Conservation (phyloP, 441 rosid species). For the Jatropha podagrica region DNA sequence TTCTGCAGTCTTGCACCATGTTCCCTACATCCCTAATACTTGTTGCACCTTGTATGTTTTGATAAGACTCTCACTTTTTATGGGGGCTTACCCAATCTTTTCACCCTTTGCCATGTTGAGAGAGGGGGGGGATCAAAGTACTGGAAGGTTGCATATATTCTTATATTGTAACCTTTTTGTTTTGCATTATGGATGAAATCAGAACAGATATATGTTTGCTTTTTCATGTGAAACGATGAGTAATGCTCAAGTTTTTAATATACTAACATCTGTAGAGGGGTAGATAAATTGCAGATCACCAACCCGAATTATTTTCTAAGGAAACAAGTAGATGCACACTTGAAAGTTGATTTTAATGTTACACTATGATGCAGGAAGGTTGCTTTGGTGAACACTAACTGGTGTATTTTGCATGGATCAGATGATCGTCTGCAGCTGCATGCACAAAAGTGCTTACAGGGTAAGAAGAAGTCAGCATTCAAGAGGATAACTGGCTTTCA, state of each 20-base stretch:
- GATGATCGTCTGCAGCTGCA: conserved; percentile 70
- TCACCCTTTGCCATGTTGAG: not conserved
- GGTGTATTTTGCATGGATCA: conserved; percentile 33
- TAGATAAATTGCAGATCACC: not conserved
- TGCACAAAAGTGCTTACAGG: conserved; percentile 55
- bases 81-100: not conserved
- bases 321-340: conserved; percentile 2
- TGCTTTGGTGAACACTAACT: conserved; percentile 26
- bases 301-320: not conserved
- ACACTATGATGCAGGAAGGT: conserved; percentile 28
- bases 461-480: conserved; percentile 67
- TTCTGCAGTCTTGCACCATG: not conserved
- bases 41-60: not conserved
- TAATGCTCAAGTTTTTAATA: not conserved
- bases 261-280: not conserved
- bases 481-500: conserved; percentile 86
- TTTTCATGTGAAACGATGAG: not conserved
- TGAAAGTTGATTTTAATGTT: conserved; percentile 24
- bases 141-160: not conserved
- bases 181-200: too few species aligned
- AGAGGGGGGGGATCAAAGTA: not conserved
- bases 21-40: not conserved
- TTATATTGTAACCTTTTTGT: not conserved
- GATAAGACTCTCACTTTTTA: not conserved
- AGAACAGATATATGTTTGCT: not conserved